Evolutionary conservation across 2,329 filamentous ascomycete species (phyloP), one percentile per base, ranked within the genome.

Genomic region (Alternaria triticina): DNA sequence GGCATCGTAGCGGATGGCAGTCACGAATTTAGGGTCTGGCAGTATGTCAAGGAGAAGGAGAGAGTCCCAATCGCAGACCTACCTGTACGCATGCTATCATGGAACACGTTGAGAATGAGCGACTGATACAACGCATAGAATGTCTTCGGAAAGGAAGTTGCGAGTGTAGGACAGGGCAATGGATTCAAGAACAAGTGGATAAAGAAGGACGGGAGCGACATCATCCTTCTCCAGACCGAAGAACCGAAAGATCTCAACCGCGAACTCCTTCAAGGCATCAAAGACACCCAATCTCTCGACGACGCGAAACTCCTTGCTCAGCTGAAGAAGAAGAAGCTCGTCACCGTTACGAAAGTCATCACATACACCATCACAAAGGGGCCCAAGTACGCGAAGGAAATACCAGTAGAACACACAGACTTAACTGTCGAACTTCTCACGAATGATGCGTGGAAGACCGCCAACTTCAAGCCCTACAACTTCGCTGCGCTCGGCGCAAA

Each of bases 391-490:
- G 92, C 94, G 46, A 88, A 91, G 52, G 91, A 97, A 81, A 92
- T 98, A 69, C 86, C 91, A 49, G 93, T 96, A 81, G 94, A 98
- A 83, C 93, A 96, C 82, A 97, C 96, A 46, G 96, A 99, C 79
- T 84, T 99, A 76, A 98, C 96, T 11, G 91, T 90, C 56, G 96
- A 99, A 61, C 97, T 99, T 92, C 85, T 99, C 69, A 85, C 90
- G 50, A 91, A 86, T 74, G 95, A 95, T 46, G 88, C 92, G 17
- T 99, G 96, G 96, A 95, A 97, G 85, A 92, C 91, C 44, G 93
- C 92, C 9, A 89, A 90, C 68, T 95, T 98, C 86, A 98, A 92
- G 80, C 89, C 89, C 40, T 92, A 92, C 81, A 93, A 93, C 79
- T 92, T 92, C 83, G 96, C 89, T 58, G 87, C 89, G 28, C 84